Evolutionary conservation across 108 stramenopile species (phyloP), one percentile per base, ranked within the genome.

Genomic region (Skeletonema potamos): DNA sequence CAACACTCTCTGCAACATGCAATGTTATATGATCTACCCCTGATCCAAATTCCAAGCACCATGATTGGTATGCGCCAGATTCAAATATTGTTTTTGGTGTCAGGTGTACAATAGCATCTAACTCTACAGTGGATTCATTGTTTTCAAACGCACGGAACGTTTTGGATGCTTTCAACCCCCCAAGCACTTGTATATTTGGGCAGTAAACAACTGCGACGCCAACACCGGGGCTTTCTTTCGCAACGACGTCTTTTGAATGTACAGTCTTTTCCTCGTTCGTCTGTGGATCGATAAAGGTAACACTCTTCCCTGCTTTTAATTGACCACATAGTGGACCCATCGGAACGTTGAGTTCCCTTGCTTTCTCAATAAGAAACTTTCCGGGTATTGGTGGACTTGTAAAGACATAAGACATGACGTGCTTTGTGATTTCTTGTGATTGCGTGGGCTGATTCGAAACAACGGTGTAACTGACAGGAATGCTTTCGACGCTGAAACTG

Each of bases 261-360:
- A 95, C 86, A 2, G 84, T 84, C 9, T 64, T 63, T 36, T 84
- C 83, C 68, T 83, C 83, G 18, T 80, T 70, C 12, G 74, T 79
- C 11, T 27, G 43, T 33, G 75, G 41, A 30, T 79, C 65, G n/a
- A 65, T 30, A 80, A 94, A 90, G 0, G 90, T 95, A n/a, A 96
- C 84, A 18, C 66, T 58, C 63, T 93, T 83, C 26, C 97, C 97
- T 26, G 81, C 41, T 58, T 95, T 92, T 24, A 97, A 66, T 79
- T 89, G 63, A 20, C 83, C 87, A 76, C 86, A 97, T 61, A 91
- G 17, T 7, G 95, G 95, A 64, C 97, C 97, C 54, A 57, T 70
- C 27, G 91, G 92, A 5, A 97, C 87, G 10, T 92, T 89, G 26
- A 95, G 70, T 32, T 64, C 79, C 39, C 51, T 72, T 28, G 97